phyloP scores from a whole-genome alignment of 2,329 filamentous ascomycete species.

The Alternaria arbusti region DNA sequence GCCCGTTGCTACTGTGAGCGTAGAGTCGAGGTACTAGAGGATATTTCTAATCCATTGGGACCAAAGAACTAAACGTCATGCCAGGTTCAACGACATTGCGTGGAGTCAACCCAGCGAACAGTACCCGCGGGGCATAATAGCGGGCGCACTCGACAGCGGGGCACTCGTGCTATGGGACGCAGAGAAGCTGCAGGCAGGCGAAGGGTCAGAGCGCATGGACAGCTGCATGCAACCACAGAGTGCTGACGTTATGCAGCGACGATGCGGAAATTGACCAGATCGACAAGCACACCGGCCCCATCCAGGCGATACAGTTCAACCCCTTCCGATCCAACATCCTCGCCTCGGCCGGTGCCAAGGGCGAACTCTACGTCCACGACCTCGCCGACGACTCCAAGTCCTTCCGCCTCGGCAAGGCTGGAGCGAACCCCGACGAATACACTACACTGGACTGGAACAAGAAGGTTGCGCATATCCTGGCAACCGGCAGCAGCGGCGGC shows the following conservation, averaged over 20 bases:
- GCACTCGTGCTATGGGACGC: slow-evolving; percentile 94
- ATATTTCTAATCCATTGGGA: background rate
- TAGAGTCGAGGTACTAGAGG: slow-evolving; percentile 79
- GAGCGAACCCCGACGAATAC: slow-evolving; percentile 90
- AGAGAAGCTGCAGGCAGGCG: slow-evolving; percentile 64
- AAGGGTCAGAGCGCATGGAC: slow-evolving; percentile 52
- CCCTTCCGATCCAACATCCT: slow-evolving; percentile 88
- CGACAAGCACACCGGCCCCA: slow-evolving; percentile 87
- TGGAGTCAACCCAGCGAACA: slow-evolving; percentile 86
- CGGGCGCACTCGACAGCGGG: slow-evolving; percentile 93
- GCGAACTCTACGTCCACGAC: slow-evolving; percentile 95
- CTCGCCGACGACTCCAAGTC: slow-evolving; percentile 87
- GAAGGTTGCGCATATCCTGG: slow-evolving; percentile 94
- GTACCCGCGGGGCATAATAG: slow-evolving; percentile 85
- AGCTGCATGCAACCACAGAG: slow-evolving; percentile 54
- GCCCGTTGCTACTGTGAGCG: slow-evolving; percentile 81
- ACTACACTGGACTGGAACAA: slow-evolving; percentile 99
- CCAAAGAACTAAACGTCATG: slow-evolving; percentile 27
- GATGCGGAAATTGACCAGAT: slow-evolving; percentile 87
- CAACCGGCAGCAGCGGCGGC: slow-evolving; percentile 88
- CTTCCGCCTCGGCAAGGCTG: slow-evolving; percentile 85
- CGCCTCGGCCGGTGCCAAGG: slow-evolving; percentile 90
- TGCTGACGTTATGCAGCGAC: slow-evolving; percentile 58
- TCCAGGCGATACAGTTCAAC: slow-evolving; percentile 97
- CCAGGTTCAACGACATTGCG: slow-evolving; percentile 93